Evolutionary conservation across 352 stramenopile genomes (phyloP).

Genomic region (Pythium plurisporium): DNA sequence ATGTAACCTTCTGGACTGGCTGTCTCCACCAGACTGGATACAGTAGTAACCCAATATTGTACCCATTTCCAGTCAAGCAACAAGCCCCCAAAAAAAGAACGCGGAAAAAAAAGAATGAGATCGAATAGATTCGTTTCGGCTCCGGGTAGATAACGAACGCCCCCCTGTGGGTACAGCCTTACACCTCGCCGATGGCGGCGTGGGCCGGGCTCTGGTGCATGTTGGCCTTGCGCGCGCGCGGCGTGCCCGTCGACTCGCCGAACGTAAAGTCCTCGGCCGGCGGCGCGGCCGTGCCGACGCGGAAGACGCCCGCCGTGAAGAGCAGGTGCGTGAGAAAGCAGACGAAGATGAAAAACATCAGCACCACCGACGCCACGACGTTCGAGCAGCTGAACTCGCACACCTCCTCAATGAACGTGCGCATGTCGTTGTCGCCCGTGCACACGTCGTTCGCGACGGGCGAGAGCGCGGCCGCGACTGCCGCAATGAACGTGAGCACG

Average conservation of each 20-base stretch:
- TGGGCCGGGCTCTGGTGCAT: slow-evolving; percentile 14
- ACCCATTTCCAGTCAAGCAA: not conserved
- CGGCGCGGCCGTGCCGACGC: slow-evolving; percentile 2
- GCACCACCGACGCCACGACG: slow-evolving; percentile 43
- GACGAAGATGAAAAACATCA: slow-evolving; percentile 51
- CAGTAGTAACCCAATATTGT: not conserved
- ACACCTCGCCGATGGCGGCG: slow-evolving; percentile 27
- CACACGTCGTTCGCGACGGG: slow-evolving; percentile 52
- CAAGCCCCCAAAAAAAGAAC: not conserved
- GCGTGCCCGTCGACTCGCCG: slow-evolving; percentile 30
- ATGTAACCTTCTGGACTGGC: too few species aligned
- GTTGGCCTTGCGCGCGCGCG: slow-evolving; percentile 37
- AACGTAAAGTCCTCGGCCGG: slow-evolving; percentile 48
- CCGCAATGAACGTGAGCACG: slow-evolving; percentile 53
- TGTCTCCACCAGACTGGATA: too few species aligned
- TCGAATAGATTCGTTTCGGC: not conserved
- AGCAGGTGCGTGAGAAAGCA: slow-evolving; percentile 53
- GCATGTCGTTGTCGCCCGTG: slow-evolving; percentile 41
- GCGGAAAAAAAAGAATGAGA: not conserved
- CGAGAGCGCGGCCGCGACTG: slow-evolving; percentile 46
- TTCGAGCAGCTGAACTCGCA: slow-evolving; percentile 65
- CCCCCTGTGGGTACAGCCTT: not conserved
- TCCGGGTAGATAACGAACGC: not conserved
- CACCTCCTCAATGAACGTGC: slow-evolving; percentile 48
- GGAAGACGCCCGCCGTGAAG: slow-evolving; percentile 43